Base-by-base conservation (phyloP, 139 green algal genomes). In the Picochlorum sp. region DNA sequence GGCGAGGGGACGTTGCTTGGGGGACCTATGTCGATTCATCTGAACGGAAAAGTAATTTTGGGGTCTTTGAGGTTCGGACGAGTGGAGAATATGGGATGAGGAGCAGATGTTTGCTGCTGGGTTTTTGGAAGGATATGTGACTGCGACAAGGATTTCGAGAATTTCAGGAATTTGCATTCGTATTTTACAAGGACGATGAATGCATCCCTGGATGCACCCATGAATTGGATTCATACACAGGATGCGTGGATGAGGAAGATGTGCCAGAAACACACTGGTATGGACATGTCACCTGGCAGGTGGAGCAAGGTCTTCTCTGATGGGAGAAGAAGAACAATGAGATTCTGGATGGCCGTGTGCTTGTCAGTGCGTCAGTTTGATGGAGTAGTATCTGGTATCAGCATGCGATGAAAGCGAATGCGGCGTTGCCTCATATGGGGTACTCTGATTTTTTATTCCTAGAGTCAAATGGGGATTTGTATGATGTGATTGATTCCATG, bases 101-200 rank as follows among this genome's bases (percentile, higher is more conserved):
- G 63, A 72, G 5, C 70, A 77, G 41, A n/a, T 71, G 14, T 72
- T 61, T 64, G 70, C 63, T 21, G 83, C 82, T 47, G 83, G 83
- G 23, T 88, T 75, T 54, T 18, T 87, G 28, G 81, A 90, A 32
- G 83, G 81, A 10, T 84, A 63, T 38, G 49, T 88, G 16, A 80
- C 82, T 41, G 79, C 82, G 47, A 64, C 62, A 70, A 66, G 75
- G 26, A 85, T 87, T 26, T 70, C 61, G 66, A 84, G 37, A 77
- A 88, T 51, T 79, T 57, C 34, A 45, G 72, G 49, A 88, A 88
- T 72, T 75, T 79, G 63, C 51, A 73, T 14, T 60, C 28, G 14
- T 88, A 69, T 34, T 60, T 74, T 15, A 20, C 26, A 1, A 23
- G 70, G 2, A 60, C 77, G 26, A 71, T 77, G 24, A 83, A 84